Base-by-base conservation (phyloP, 148 eudicot genomes). In the Rhododendron mucronatum region DNA sequence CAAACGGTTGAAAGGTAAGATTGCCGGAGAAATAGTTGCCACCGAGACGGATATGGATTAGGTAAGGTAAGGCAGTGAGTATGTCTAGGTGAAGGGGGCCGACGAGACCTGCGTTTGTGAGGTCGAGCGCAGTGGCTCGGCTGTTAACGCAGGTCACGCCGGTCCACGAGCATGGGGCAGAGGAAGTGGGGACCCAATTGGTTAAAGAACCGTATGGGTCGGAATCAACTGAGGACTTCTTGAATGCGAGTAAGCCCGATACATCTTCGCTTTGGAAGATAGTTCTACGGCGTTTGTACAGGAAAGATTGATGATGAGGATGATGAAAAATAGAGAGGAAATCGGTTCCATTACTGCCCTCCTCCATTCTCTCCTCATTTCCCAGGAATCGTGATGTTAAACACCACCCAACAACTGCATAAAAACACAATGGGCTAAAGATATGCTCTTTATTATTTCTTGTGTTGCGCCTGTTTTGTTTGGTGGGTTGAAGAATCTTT, bases 11-110 rank as follows among this genome's bases (percentile, higher is more conserved):
- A 30, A 89, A 84, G 14, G 90, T 87, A 48, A 91, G 89, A 65
- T 90, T 89, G 3, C 93, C 93, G 48, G 59, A 77, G 88, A 91
- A 91, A 28, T 7, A 82, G 82, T 91, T 91, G 45, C 91, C 91
- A 45, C 57, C 16, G 21, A 91, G 81, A 45, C 75, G 48, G 57
- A 91, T 73, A 23, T 83, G 48, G 82, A 87, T 30, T 41, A 91
- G 87, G 75, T 83, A 48, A 0, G 90, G 75, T 63, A 91, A 83
- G 30, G 83, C 84, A 86, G 82, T 86, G 50, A 91, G 90, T 45
- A 84, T 82, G 75, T 90, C 85, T 44, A 90, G 61, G 69, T 84
- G 88, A 82, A 91, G 91, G 23, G 35, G 59, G 67, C 93, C 93
- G 0, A 28, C 65, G 15, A 91, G 86, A 7, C 89, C 87, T 3